Conservation (phyloP, 2,329 filamentous ascomycete genomes). For the Penicillium digitatum region DNA sequence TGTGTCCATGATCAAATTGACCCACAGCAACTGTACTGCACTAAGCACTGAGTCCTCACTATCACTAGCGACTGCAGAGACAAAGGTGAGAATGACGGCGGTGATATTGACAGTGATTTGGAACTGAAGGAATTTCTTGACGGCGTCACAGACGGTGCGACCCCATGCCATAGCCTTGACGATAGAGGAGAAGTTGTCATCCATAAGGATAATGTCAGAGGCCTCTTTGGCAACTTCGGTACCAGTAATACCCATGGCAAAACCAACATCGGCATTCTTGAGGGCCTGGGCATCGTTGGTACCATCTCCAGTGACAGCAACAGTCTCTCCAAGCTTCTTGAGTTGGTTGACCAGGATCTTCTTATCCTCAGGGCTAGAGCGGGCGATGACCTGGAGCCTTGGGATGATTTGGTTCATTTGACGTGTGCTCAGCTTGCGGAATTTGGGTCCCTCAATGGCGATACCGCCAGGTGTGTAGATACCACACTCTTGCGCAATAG, state of each 20-base stretch:
- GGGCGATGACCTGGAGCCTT: constrained; percentile 64
- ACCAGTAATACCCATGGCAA: constrained; percentile 80
- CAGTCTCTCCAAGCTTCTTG: constrained; percentile 69
- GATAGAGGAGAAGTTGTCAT: constrained; percentile 83
- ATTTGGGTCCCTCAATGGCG: constrained; percentile 74
- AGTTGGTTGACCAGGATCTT: constrained; percentile 67
- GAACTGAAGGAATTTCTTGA: constrained; percentile 65
- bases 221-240: constrained; percentile 83
- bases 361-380: constrained; percentile 74
- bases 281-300: constrained; percentile 80
- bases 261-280: constrained; percentile 76
- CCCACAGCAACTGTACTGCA: constrained; percentile 65
- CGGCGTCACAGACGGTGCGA: constrained; percentile 70
- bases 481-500: constrained; percentile 74
- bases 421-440: constrained; percentile 65
- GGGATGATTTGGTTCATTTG: constrained; percentile 67
- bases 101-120: constrained; percentile 61
- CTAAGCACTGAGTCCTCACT: constrained; percentile 59
- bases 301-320: constrained; percentile 78
- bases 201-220: constrained; percentile 80
- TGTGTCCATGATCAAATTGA: constrained; percentile 68
- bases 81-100: constrained; percentile 61
- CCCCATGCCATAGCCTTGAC: constrained; percentile 81
- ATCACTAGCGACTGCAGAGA: constrained; percentile 57
- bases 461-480: constrained; percentile 65